These are phyloP conservation scores for Chamaecrista fasciculata DNA, from an alignment of 306 rosid genomes.

Conservation along the genomic window DNA sequence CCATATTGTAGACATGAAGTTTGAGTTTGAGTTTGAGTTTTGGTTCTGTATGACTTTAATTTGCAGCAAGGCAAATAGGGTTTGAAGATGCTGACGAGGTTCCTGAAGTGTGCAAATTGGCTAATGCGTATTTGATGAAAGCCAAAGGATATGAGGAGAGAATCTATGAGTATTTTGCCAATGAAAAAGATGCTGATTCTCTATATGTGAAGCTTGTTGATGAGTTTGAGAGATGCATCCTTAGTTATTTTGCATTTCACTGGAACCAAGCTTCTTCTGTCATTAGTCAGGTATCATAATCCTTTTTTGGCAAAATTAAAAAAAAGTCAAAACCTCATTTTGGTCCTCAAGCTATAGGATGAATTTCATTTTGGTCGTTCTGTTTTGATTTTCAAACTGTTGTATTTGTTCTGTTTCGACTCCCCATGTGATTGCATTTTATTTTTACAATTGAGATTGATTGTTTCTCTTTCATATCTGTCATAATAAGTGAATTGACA, in stretches of 20 bases:
- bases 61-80: slow-evolving; percentile 77
- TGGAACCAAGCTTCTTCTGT: slow-evolving; percentile 67
- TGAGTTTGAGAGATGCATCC: slow-evolving; percentile 75
- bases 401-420: no score
- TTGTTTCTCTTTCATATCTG: no score
- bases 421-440: no score
- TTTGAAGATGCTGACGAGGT: slow-evolving; percentile 53
- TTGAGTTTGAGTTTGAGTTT: background rate
- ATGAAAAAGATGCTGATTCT: slow-evolving; percentile 38
- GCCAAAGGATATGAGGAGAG: slow-evolving; percentile 51
- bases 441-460: no score
- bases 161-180: slow-evolving; percentile 48
- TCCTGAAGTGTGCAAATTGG: slow-evolving; percentile 55
- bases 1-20: no score
- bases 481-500: no score
- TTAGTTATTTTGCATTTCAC: slow-evolving; percentile 73
- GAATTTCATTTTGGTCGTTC: no score
- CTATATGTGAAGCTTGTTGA: slow-evolving; percentile 47
- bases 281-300: slow-evolving; percentile 50
- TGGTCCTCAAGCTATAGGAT: no score
- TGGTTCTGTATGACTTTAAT: background rate
- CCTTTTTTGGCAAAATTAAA: no score
- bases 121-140: slow-evolving; percentile 53
- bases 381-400: no score
- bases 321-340: no score